Percentiles rank a stretch among this genome's conserved stretches.
These are phyloP conservation scores for Pseudogymnoascus sp. DNA, from an alignment of 2,329 filamentous ascomycete genomes.

Conservation along the genomic window DNA sequence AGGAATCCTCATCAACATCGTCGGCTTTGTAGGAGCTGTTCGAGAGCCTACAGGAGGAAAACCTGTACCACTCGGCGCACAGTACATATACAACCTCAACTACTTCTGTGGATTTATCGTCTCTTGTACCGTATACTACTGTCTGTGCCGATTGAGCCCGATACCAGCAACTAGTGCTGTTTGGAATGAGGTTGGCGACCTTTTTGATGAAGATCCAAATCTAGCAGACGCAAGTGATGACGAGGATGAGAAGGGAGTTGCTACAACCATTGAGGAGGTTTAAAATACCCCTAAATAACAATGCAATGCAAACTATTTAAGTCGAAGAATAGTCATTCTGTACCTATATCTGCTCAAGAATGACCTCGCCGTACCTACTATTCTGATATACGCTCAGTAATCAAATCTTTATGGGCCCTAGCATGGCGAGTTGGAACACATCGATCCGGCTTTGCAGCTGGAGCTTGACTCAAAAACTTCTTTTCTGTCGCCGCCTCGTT, in stretches of 20 bases:
- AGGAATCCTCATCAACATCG: constrained; percentile 83
- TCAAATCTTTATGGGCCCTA: no score
- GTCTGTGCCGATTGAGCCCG: constrained; percentile 60
- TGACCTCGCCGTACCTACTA: background rate
- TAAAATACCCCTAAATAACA: background rate
- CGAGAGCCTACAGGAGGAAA: constrained; percentile 37
- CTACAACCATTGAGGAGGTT: background rate
- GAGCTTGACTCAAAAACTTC: no score
- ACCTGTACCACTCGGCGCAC: constrained; percentile 60
- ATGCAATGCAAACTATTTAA: background rate
- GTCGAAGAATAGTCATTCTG: background rate
- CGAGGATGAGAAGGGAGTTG: background rate
- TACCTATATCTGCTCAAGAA: background rate
- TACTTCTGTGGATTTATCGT: constrained; percentile 82
- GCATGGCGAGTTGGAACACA: no score
- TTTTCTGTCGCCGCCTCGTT: no score
- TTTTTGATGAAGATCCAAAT: constrained; percentile 41
- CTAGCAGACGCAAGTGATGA: background rate
- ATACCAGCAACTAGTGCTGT: constrained; percentile 65
- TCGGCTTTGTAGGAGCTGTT: constrained; percentile 80
- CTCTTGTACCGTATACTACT: constrained; percentile 58
- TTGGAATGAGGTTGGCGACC: constrained; percentile 71
- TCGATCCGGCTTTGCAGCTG: no score
- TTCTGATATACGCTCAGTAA: no score
- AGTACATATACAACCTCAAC: constrained; percentile 84